A percentile compares a stretch with the other conserved stretches of the same genome.
These are phyloP conservation scores for Oryza coarctata DNA, from an alignment of 176 grass and related monocot genomes.

Conservation along the genomic window DNA sequence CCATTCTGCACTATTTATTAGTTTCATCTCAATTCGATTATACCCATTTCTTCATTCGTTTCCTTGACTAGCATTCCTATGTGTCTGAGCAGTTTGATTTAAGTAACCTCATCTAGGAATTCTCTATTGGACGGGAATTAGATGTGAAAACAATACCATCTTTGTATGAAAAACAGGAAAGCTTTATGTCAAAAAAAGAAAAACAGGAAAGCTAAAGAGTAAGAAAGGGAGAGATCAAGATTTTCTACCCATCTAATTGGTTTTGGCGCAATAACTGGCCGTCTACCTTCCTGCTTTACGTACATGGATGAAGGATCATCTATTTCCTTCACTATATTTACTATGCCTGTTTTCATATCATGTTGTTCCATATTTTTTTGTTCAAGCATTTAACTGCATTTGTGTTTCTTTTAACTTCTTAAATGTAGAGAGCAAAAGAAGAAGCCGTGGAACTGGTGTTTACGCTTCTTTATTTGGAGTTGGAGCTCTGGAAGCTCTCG, in stretches of 20 bases:
- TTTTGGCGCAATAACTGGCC: too few relatives aligned
- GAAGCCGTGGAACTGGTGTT: constrained; percentile 46
- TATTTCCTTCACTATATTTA: not conserved
- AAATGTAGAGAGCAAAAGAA: constrained; percentile 51
- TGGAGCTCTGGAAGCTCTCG: constrained; percentile 86
- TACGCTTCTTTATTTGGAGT: constrained; percentile 95
- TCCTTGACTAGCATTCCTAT: not conserved
- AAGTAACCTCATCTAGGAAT: too few relatives aligned
- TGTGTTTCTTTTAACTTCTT: not conserved
- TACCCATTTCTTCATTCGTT: not conserved
- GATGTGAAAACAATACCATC: too few relatives aligned
- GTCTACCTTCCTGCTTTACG: not conserved
- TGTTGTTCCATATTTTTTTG: not conserved
- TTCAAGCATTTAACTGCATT: not conserved
- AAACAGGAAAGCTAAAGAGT: too few relatives aligned
- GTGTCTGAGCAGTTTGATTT: not conserved
- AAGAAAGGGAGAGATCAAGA: too few relatives aligned
- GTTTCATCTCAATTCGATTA: not conserved
- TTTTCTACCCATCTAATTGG: not conserved
- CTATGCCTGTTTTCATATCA: not conserved
- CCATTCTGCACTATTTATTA: not conserved
- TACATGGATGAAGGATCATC: not conserved
- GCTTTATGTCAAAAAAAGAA: too few relatives aligned
- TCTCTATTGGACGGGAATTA: too few relatives aligned
- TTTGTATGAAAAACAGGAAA: too few relatives aligned